Percentiles rank a stretch among this genome's conserved stretches.
Evolutionary conservation across 2,329 filamentous ascomycete species (phyloP).

Genomic region (Plectosphaerella sp.): DNA sequence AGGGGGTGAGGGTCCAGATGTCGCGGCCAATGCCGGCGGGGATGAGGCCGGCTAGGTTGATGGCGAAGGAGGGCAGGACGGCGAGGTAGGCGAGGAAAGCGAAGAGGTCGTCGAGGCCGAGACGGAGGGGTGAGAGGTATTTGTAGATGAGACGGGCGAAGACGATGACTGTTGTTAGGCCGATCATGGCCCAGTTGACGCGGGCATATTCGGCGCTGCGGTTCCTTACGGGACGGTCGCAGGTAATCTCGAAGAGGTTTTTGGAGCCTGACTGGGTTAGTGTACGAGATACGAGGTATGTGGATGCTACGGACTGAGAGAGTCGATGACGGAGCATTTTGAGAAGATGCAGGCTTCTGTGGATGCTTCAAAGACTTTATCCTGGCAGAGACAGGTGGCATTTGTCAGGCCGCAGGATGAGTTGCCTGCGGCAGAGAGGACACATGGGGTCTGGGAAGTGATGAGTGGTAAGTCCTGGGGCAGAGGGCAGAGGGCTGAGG

Average conservation of each 20-base stretch:
- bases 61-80: conserved; percentile 14
- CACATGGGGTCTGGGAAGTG: conserved; percentile 2
- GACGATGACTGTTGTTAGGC: conserved; percentile 18
- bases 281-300: background rate
- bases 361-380: conserved; percentile 3
- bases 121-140: conserved; percentile 17
- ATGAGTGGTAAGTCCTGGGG: no score
- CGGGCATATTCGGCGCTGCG: conserved; percentile 3
- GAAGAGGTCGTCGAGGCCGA: conserved; percentile 24
- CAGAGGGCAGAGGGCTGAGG: no score
- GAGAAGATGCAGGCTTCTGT: conserved; percentile 6
- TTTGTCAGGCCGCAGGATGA: conserved; percentile 6
- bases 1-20: conserved; percentile 23
- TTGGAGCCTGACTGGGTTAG: conserved; percentile 1
- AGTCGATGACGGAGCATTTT: conserved; percentile 4
- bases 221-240: conserved; percentile 5
- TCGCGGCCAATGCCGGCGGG: conserved; percentile 25
- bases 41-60: conserved; percentile 16
- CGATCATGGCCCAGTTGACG: conserved; percentile 5
- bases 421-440: conserved; percentile 1
- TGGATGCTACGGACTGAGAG: conserved; percentile 4
- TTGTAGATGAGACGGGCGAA: conserved; percentile 25
- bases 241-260: conserved; percentile 5
- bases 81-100: conserved; percentile 15
- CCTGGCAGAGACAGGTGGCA: conserved; percentile 5